Base-by-base conservation (phyloP, 2,329 filamentous ascomycete genomes). In the Rhinocladiella similis region DNA sequence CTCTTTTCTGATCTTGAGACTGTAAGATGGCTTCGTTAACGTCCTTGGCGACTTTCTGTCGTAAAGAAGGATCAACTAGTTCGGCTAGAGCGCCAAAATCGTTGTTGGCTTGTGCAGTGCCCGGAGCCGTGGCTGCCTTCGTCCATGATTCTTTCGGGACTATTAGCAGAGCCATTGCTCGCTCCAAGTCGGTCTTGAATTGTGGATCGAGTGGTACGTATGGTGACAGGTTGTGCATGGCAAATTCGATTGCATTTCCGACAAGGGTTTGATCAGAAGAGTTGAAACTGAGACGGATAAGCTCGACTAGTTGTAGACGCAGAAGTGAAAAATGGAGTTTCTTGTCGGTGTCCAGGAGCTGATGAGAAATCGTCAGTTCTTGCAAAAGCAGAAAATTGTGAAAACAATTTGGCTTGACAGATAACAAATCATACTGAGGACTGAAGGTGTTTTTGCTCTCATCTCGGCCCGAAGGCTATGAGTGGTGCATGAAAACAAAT, bases 401-500 rank as follows among this genome's bases (percentile, higher is more conserved):
- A 43, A 42, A 18, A 45, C 25, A 46, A 3, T 29, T 27, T 69
- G 60, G 67, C 67, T 65, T 16, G n/a, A 41, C 14, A 41, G 18
- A 41, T 16, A 16, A 19, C 18, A 19, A 81, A 80, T 95, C 90
- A 94, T 91, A 87, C 84, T 89, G 84, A 89, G 83, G 85, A 89
- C 85, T 90, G 86, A 89, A 89, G 86, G 77, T 80, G 78, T 77
- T 83, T 84, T 79, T 80, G 87, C 86, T 85, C 83, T 97, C 93
- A 95, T 95, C 94, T 94, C 84, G 76, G 84, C 86, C 80, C 80
- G 83, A 86, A 85, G 82, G 81, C 81, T 97, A 94, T 91, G 94
- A 91, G 94, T 99, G 94, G 94, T 99, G 94, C 94, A 99, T 99
- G 93, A 96, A 86, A 92, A 81, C 88, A 82, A 83, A 81, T 90